Base-by-base conservation (phyloP, 2,329 filamentous ascomycete species). In the Didymellaceae sp. region DNA sequence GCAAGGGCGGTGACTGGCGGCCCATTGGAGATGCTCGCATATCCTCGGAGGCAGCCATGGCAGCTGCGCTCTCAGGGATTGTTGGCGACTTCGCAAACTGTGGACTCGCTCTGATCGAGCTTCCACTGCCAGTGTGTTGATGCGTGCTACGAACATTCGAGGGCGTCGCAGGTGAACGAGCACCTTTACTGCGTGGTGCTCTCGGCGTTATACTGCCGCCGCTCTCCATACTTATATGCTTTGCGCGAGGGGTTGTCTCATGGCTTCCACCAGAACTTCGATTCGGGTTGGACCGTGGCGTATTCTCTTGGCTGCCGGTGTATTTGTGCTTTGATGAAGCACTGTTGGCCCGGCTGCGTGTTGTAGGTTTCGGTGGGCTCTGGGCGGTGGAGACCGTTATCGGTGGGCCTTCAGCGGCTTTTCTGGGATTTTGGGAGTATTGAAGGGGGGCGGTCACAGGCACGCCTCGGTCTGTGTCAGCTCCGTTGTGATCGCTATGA, bases 151-250 rank as follows among this genome's bases (percentile, higher is more conserved):
- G 66, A 16, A 71, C 62, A 17, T 65, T 67, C 5, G 69, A 70
- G 8, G 70, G 68, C 16, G 70, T 71, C 2, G 61, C 57, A 21
- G 70, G 69, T 32, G 68, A 70, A 32, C 65, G 66, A 6, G 61
- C 63, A 16, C 61, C 57, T 37, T 47, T 50, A n/a, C 62, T 62
- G 52, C 68, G 70, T 3, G 63, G 57, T 26, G 65, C 66, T 42
- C 68, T 55, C 5, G 67, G 70, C 2, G 70, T 72, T 17, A 67
- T 66, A 35, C 65, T 71, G 6, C 61, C 63, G 16, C 66, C 63
- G 24, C 68, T 71, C 39, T 67, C 68, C 21, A 62, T 41, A 37
- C 69, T 70, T 35, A 57, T 35, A 44, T 70, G 68, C 22, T 53
- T 61, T 18, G 61, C 54, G 16, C 69, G 66, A 20, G 70, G 68